Evolutionary conservation across 1,284 basidiomycete genomes (phyloP).

Genomic region (Ustilago hordei): DNA sequence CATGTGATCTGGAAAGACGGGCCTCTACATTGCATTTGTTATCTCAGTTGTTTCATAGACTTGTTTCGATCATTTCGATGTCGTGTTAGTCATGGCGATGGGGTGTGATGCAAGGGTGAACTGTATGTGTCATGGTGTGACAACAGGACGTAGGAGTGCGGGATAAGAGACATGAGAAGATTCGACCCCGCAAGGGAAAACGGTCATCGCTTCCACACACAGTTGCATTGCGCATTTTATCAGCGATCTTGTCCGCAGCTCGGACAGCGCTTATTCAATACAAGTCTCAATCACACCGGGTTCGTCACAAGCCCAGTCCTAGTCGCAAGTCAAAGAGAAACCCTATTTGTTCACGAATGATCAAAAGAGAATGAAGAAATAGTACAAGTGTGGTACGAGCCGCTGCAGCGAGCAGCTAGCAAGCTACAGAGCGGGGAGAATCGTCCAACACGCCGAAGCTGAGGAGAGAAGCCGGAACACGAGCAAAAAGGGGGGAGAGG

Average conservation of each 20-base stretch:
- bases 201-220: not conserved
- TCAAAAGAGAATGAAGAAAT: conserved; percentile 25
- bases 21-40: not conserved
- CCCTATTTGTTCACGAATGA: conserved; percentile 17
- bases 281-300: not conserved
- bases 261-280: not conserved
- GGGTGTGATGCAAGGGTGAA: not conserved
- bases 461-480: not conserved
- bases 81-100: not conserved
- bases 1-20: conserved; percentile 20
- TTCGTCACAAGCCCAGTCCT: not conserved
- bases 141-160: not conserved
- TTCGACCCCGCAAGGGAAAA: no score
- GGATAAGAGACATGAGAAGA: not conserved
- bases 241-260: not conserved
- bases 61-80: not conserved
- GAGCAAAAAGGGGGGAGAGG: not conserved
- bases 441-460: conserved; percentile 29
- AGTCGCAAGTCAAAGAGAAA: not conserved
- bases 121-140: not conserved
- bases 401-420: not conserved
- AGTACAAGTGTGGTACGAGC: conserved; percentile 42
- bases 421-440: not conserved
- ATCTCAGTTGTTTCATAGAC: not conserved
- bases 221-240: not conserved